Percentiles rank a stretch among this genome's conserved stretches.
Evolutionary conservation across 768 basidiomycete species (phyloP).

Genomic region (Naganishia vaughanmartiniae): DNA sequence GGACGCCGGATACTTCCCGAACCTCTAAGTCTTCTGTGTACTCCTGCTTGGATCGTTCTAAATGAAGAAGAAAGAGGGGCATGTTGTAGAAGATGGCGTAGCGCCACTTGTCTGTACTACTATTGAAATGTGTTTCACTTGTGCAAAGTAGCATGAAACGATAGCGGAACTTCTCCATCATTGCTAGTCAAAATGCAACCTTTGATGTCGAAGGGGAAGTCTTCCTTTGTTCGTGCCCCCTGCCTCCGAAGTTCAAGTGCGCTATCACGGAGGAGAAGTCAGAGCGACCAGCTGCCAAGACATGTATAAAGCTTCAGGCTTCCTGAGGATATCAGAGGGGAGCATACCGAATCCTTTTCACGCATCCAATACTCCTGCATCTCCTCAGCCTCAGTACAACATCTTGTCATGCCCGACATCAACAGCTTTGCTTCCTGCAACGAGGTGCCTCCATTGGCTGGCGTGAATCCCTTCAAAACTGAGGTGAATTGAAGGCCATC

Average conservation of each 20-base stretch:
- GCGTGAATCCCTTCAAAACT: neutral
- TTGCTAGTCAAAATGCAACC: neutral
- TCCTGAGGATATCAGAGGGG: too few species aligned
- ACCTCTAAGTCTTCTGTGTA: conserved; percentile 41
- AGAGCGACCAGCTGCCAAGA: neutral
- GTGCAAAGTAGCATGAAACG: neutral
- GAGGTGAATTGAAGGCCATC: neutral
- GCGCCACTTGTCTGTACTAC: neutral
- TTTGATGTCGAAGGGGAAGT: neutral
- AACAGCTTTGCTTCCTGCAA: neutral
- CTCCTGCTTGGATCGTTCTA: neutral
- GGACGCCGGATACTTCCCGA: conserved; percentile 58
- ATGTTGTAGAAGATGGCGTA: neutral
- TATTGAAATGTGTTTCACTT: neutral
- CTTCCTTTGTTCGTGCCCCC: neutral
- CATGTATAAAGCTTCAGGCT: neutral
- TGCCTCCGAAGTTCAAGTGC: neutral
- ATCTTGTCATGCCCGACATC: neutral
- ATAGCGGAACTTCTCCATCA: neutral
- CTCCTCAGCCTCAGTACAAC: neutral
- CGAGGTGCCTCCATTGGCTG: neutral
- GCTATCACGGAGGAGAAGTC: neutral
- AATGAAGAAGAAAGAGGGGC: neutral
- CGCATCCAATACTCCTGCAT: neutral
- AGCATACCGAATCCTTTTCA: neutral